A percentile compares a stretch with the other conserved stretches of the same genome.
phyloP scores from a whole-genome alignment of 1,139 yeast genomes.

The Hyphopichia buzzinii region DNA sequence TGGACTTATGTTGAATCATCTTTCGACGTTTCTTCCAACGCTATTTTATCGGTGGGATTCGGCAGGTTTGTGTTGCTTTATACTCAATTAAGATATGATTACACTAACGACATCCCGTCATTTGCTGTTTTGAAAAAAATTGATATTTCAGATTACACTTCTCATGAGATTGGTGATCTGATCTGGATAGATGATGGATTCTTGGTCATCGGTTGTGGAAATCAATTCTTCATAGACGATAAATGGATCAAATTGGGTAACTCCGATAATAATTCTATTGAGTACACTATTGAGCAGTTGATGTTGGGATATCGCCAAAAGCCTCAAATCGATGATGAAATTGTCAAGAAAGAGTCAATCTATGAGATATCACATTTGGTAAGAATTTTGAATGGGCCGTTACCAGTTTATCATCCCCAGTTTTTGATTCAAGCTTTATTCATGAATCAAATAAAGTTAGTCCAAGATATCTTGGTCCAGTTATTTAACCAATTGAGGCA shows the following conservation, averaged over 20 bases:
- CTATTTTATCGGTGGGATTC: conserved; percentile 80
- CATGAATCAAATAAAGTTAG: conserved; percentile 57
- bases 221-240: conserved; percentile 82
- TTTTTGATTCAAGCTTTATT: conserved; percentile 74
- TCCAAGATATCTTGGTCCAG: conserved; percentile 53
- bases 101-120: conserved; percentile 75
- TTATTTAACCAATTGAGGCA: conserved; percentile 51
- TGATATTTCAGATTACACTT: conserved; percentile 67
- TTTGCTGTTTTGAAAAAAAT: conserved; percentile 75
- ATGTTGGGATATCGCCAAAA: conserved; percentile 47
- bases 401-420: conserved; percentile 92
- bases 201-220: conserved; percentile 83
- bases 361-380: conserved; percentile 54
- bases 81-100: conserved; percentile 84
- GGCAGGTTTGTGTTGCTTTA: conserved; percentile 59
- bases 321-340: conserved; percentile 10
- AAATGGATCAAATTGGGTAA: conserved; percentile 45
- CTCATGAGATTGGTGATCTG: conserved; percentile 84
- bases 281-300: conserved; percentile 42
- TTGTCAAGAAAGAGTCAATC: conserved; percentile 12
- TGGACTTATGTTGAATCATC: conserved; percentile 70
- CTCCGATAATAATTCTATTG: conserved; percentile 23
- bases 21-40: conserved; percentile 43
- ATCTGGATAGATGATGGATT: conserved; percentile 81
- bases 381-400: conserved; percentile 78